phyloP scores from a whole-genome alignment of 495 filamentous ascomycete species.

The Aspergillus steynii region DNA sequence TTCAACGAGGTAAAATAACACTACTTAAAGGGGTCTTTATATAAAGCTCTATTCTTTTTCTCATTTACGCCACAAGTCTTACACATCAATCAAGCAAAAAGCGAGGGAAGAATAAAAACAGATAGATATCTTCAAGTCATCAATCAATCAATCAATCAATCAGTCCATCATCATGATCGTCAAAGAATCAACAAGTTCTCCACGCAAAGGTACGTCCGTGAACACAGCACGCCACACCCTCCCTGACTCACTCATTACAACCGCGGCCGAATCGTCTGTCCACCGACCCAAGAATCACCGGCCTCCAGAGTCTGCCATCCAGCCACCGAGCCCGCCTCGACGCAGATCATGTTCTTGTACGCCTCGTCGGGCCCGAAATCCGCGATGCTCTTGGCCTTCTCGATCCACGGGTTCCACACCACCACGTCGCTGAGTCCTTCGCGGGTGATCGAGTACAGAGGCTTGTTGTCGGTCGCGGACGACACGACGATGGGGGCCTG shows the following conservation, averaged over 20 bases:
- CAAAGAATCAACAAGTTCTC: background rate
- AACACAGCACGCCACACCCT: background rate
- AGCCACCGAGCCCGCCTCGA: slow-evolving; percentile 84
- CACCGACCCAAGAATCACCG: slow-evolving; percentile 87
- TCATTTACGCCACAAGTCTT: background rate
- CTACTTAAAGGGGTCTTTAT: background rate
- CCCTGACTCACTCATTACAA: slow-evolving; percentile 16
- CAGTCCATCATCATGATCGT: background rate
- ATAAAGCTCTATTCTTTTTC: background rate
- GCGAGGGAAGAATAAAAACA: background rate
- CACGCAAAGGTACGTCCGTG: background rate
- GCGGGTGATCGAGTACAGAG: slow-evolving; percentile 69
- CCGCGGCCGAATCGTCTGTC: slow-evolving; percentile 65
- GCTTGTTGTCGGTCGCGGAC: slow-evolving; percentile 59
- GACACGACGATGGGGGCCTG: slow-evolving; percentile 46
- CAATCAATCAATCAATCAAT: slow-evolving; percentile 8
- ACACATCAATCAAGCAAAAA: background rate
- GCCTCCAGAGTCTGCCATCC: slow-evolving; percentile 81
- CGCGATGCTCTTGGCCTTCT: slow-evolving; percentile 75
- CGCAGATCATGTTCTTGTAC: slow-evolving; percentile 88
- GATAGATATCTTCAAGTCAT: slow-evolving; percentile 21
- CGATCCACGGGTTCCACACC: slow-evolving; percentile 96
- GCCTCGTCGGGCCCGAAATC: slow-evolving; percentile 91
- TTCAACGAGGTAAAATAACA: background rate
- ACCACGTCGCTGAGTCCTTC: slow-evolving; percentile 84